These are phyloP conservation scores for Amphichorda felina DNA, from an alignment of 2,329 filamentous ascomycete genomes.

Conservation along the genomic window DNA sequence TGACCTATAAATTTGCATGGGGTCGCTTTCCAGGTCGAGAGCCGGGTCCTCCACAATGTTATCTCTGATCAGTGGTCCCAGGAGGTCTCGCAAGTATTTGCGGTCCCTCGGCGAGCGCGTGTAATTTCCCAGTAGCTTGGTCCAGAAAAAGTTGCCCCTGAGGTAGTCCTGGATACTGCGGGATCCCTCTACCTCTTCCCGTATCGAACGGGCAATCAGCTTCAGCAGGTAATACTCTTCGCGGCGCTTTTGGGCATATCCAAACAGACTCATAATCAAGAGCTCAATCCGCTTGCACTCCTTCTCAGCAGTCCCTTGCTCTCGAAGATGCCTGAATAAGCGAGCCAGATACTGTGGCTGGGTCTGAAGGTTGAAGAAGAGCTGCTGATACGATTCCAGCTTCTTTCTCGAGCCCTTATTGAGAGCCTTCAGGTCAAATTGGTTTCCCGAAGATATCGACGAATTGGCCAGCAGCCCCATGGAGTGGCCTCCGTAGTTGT, in stretches of 20 bases:
- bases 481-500: constrained; percentile 85
- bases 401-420: constrained; percentile 96
- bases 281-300: constrained; percentile 89
- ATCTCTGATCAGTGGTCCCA: constrained; percentile 77
- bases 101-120: constrained; percentile 83
- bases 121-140: constrained; percentile 75
- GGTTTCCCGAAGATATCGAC: constrained; percentile 80
- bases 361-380: constrained; percentile 95
- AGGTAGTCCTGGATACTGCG: constrained; percentile 70
- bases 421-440: constrained; percentile 90
- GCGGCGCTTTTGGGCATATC: constrained; percentile 89
- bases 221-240: constrained; percentile 97
- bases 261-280: constrained; percentile 91
- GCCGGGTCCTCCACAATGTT: constrained; percentile 88
- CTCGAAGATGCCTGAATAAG: constrained; percentile 72
- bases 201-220: constrained; percentile 68
- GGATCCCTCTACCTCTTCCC: constrained; percentile 72
- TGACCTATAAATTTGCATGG: constrained; percentile 91
- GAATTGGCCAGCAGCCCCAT: constrained; percentile 77
- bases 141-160: constrained; percentile 88
- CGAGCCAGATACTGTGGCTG: constrained; percentile 90
- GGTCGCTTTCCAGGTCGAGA: constrained; percentile 90
- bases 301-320: constrained; percentile 77
- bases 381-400: constrained; percentile 90
- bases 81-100: constrained; percentile 78